phyloP scores from a whole-genome alignment of 1,139 yeast genomes.

The Scheffersomyces insectosa region DNA sequence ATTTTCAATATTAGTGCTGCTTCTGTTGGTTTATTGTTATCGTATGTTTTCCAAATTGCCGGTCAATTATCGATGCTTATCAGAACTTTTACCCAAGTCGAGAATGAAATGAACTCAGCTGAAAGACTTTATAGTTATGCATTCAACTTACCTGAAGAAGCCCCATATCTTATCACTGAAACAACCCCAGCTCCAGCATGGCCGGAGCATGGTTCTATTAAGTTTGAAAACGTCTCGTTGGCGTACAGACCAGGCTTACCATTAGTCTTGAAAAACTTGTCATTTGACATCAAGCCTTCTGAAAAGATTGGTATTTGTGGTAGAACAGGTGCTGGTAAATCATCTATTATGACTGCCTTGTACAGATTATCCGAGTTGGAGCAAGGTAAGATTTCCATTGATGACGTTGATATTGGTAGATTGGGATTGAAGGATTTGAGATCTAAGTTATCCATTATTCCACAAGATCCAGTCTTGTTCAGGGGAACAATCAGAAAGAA shows the following conservation, averaged over 20 bases:
- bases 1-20: conserved; percentile 65
- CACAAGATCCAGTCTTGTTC: conserved; percentile 78
- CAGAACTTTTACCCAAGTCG: conserved; percentile 64
- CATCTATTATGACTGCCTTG: conserved; percentile 66
- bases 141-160: conserved; percentile 39
- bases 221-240: conserved; percentile 58
- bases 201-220: conserved; percentile 51
- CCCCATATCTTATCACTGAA: conserved; percentile 42
- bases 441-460: conserved; percentile 66
- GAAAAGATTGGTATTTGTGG: conserved; percentile 78
- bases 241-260: conserved; percentile 80
- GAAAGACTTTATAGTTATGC: conserved; percentile 79
- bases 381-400: conserved; percentile 56
- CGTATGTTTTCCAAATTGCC: conserved; percentile 56
- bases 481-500: conserved; percentile 65
- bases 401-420: conserved; percentile 57
- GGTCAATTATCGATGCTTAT: conserved; percentile 49
- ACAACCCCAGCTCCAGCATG: conserved; percentile 51
- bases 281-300: conserved; percentile 46
- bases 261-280: conserved; percentile 60
- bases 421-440: conserved; percentile 61
- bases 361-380: conserved; percentile 60
- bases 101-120: conserved; percentile 83
- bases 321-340: conserved; percentile 80
- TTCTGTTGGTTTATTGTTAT: conserved; percentile 68